Evolutionary conservation across 2,329 filamentous ascomycete genomes (phyloP).

Genomic region (Aspergillus pseudoglaucus): DNA sequence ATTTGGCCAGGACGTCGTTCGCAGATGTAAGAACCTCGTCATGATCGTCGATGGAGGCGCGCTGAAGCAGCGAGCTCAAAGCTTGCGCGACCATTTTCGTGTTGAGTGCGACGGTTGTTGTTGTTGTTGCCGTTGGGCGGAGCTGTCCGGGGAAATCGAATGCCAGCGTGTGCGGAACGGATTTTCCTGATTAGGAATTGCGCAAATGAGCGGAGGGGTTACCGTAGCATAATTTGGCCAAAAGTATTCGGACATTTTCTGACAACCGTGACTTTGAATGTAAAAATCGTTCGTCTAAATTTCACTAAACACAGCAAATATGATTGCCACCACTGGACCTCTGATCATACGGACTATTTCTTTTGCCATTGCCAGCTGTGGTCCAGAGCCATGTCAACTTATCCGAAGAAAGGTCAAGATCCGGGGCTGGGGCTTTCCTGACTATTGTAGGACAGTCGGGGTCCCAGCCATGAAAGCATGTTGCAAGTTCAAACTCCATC

Average conservation of each 20-base stretch:
- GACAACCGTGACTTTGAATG: background rate
- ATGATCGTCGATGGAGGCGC: slow-evolving; percentile 55
- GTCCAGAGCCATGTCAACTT: too few relatives aligned
- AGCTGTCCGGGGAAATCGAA: background rate
- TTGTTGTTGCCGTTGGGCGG: background rate
- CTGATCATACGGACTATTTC: too few relatives aligned
- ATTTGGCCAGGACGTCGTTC: slow-evolving; percentile 51
- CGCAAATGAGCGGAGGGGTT: background rate
- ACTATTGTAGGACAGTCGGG: too few relatives aligned
- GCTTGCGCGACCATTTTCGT: slow-evolving; percentile 36
- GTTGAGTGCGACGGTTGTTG: background rate
- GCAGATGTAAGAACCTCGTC: slow-evolving; percentile 55
- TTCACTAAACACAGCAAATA: too few relatives aligned
- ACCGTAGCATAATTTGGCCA: background rate
- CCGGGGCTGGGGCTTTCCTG: too few relatives aligned
- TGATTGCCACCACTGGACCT: too few relatives aligned
- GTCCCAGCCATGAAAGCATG: background rate
- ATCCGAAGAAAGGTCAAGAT: too few relatives aligned
- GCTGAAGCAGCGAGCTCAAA: slow-evolving; percentile 51
- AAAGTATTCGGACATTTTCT: background rate
- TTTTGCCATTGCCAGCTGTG: too few relatives aligned
- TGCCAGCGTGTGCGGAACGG: background rate
- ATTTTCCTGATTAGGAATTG: background rate
- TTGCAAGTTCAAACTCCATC: slow-evolving; percentile 4
- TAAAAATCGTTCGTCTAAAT: background rate